Evolutionary conservation across 495 filamentous ascomycete species (phyloP), one percentile per base, ranked within the genome.

Genomic region (Rostrohypoxylon terebratum): DNA sequence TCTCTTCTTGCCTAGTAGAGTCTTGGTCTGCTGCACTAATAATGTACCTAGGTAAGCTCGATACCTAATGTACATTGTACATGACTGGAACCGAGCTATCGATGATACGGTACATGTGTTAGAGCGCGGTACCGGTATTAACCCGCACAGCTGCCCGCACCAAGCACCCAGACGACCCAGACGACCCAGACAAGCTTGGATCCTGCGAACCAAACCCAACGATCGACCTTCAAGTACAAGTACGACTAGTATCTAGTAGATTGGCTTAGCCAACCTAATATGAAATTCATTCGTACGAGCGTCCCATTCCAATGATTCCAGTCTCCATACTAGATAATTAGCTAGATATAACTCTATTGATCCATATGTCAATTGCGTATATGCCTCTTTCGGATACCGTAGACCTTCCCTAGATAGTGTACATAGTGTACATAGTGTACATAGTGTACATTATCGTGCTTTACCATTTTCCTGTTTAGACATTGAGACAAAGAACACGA

Each of bases 41-140:
- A 73, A 73, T 62, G 61, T 45, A 45, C 42, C 42, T 45, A 45
- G 42, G 42, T 69, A 36, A 55, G 48, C 70, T 73, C 65, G 60
- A 44, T 53, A 69, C n/a, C n/a, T n/a, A n/a, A n/a, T n/a, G n/a
- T n/a, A n/a, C n/a, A n/a, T n/a, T 61, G 61, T 73, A 62, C 18
- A 48, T 62, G 65, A 69, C 68, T 34, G 54, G 71, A 66, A 63
- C 61, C 66, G 66, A 73, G 60, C 45, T 65, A 58, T 73, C 13
- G 60, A 73, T 69, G 71, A 73, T 62, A 73, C 71, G 66, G 71
- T 73, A 73, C 61, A 55, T 69, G 71, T 66, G 44, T 69, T 57
- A 64, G 55, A 33, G 61, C 47, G 71, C 71, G 71, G 61, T 66
- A 73, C 66, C 71, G 71, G 61, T 66, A 73, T 69, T 69, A 50